A percentile compares a stretch with the other conserved stretches of the same genome.
Evolutionary conservation across 257 asterid genomes (phyloP).

Genomic region (Linaria vulgaris): DNA sequence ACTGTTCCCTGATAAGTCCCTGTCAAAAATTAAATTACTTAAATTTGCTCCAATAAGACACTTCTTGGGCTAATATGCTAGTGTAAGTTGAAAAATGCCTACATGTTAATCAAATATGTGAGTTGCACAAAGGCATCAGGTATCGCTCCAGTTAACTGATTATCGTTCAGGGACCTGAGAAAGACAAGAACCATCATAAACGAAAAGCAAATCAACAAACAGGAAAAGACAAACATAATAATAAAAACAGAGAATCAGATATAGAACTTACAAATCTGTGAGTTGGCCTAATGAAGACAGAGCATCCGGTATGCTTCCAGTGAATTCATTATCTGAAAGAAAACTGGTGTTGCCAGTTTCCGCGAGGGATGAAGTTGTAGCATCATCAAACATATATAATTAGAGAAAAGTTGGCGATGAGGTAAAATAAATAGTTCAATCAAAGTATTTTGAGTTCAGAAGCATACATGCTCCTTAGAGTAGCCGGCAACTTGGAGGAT

Average conservation of each 20-base stretch:
- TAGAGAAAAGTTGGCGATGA: too few relatives aligned
- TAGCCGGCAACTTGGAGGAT: constrained; percentile 65
- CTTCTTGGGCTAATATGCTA: constrained; percentile 10
- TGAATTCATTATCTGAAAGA: constrained; percentile 70
- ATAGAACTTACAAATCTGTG: constrained; percentile 57
- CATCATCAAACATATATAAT: constrained; percentile 25
- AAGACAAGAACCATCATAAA: constrained; percentile 17
- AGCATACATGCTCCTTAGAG: constrained; percentile 71
- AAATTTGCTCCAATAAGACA: not conserved
- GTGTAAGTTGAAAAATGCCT: constrained; percentile 25
- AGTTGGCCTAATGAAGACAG: constrained; percentile 60
- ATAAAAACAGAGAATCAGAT: not conserved
- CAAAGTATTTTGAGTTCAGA: constrained; percentile 22
- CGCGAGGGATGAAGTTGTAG: constrained; percentile 17
- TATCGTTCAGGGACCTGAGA: constrained; percentile 60
- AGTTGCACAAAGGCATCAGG: constrained; percentile 78
- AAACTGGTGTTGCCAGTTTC: constrained; percentile 36
- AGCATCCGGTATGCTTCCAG: constrained; percentile 57
- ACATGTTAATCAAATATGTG: constrained; percentile 54
- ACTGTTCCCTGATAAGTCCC: constrained; percentile 78
- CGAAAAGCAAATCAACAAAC: not conserved
- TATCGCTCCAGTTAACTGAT: constrained; percentile 63
- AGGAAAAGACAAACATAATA: not conserved
- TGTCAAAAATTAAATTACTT: constrained; percentile 31
- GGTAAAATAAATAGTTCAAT: too few relatives aligned